Percentiles rank a stretch among this genome's conserved stretches.
Conservation (phyloP, 805 yeast genomes). For the Yarrowia porcina region DNA sequence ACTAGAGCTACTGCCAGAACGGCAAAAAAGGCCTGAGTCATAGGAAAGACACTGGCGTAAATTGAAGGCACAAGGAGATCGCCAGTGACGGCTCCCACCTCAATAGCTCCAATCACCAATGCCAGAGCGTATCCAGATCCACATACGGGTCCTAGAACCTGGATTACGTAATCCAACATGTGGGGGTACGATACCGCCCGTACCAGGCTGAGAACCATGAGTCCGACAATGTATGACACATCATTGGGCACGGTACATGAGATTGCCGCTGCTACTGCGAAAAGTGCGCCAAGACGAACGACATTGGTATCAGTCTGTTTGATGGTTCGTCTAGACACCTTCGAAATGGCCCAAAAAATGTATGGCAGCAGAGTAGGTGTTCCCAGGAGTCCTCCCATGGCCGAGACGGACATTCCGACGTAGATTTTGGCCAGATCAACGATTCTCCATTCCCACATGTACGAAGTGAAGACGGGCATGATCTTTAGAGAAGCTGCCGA, state of each 20-base stretch:
- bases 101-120: background rate
- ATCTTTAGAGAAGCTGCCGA: constrained; percentile 4
- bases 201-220: constrained; percentile 15
- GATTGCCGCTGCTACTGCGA: background rate
- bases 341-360: constrained; percentile 2
- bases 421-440: constrained; percentile 13
- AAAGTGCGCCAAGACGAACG: background rate
- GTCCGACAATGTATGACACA: constrained; percentile 15
- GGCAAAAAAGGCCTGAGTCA: background rate
- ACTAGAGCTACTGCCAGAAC: background rate
- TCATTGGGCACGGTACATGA: constrained; percentile 12
- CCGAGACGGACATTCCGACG: background rate
- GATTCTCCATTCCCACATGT: constrained; percentile 21
- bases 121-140: constrained; percentile 7
- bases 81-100: background rate
- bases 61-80: background rate
- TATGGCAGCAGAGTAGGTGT: background rate
- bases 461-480: constrained; percentile 3
- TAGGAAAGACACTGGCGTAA: background rate
- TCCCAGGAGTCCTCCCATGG: constrained; percentile 12
- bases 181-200: constrained; percentile 8
- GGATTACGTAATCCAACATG: constrained; percentile 1
- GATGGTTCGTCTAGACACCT: background rate
- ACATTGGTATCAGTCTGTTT: constrained; percentile 1
- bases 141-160: constrained; percentile 1